phyloP scores from a whole-genome alignment of 345 rosid genomes.

The Acer saccharum region DNA sequence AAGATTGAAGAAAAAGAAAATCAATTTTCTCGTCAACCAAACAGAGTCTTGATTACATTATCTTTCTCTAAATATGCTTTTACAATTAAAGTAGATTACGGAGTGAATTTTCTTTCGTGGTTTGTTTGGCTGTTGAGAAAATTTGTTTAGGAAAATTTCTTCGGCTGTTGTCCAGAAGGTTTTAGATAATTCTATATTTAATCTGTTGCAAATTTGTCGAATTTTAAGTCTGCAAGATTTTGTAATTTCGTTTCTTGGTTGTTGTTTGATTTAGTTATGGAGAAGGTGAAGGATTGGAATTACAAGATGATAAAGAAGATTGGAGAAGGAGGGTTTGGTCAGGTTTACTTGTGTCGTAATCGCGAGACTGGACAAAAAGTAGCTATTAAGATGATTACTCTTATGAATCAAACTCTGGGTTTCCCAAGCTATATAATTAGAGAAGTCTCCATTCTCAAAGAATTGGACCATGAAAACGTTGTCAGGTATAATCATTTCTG shows the following conservation, averaged over 20 bases:
- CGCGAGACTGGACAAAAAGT: not conserved
- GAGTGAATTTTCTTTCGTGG: too few species aligned
- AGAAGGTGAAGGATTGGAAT: constrained; percentile 6
- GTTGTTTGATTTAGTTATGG: constrained; percentile 1
- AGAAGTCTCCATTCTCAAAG: constrained; percentile 6
- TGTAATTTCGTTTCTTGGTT: not conserved
- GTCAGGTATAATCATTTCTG: constrained; percentile 8
- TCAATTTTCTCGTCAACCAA: not conserved
- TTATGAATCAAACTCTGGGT: not conserved
- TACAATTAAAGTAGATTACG: too few species aligned
- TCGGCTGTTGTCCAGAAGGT: too few species aligned
- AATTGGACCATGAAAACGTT: constrained; percentile 12
- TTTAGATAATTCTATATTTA: too few species aligned
- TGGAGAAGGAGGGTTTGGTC: not conserved
- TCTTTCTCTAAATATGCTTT: too few species aligned
- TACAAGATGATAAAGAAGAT: not conserved
- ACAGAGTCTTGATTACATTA: not conserved
- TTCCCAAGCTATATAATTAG: not conserved
- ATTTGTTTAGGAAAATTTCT: too few species aligned
- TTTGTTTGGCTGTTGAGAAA: too few species aligned
- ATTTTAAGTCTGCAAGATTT: too few species aligned
- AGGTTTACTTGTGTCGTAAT: constrained; percentile 10
- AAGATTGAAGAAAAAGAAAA: too few species aligned
- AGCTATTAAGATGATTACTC: constrained; percentile 10
- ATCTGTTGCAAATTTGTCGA: too few species aligned